Percentiles rank a stretch among this genome's conserved stretches.
phyloP scores from a whole-genome alignment of 148 eudicot genomes.

The Persicaria tinctoria region DNA sequence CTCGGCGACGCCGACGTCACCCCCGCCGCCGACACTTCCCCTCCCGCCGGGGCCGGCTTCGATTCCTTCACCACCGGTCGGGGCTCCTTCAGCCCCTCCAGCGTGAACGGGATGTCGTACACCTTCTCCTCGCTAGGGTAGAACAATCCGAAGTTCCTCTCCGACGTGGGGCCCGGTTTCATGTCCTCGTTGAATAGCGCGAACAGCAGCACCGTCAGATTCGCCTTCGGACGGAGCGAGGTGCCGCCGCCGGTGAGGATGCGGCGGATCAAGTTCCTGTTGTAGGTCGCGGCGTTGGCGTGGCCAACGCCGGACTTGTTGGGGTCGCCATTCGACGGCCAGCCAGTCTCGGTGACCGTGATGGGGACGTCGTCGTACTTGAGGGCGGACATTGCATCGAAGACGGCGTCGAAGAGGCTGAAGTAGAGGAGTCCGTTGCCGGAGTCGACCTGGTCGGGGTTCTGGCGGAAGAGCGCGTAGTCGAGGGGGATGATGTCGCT shows the following conservation, averaged over 20 bases:
- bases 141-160: constrained; percentile 81
- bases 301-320: constrained; percentile 62
- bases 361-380: constrained; percentile 56
- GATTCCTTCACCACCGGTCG: constrained; percentile 15
- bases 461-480: constrained; percentile 66
- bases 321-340: constrained; percentile 86
- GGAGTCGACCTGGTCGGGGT: constrained; percentile 67
- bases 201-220: constrained; percentile 64
- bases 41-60: constrained; percentile 17
- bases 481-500: constrained; percentile 18
- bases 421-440: constrained; percentile 56
- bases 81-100: constrained; percentile 34
- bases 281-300: constrained; percentile 71
- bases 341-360: constrained; percentile 77
- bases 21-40: constrained; percentile 13
- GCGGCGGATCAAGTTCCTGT: constrained; percentile 53
- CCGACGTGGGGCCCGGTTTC: constrained; percentile 68
- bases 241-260: constrained; percentile 82
- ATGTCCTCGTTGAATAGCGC: constrained; percentile 83
- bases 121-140: constrained; percentile 68
- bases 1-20: constrained; percentile 13
- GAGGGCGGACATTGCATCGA: constrained; percentile 69
- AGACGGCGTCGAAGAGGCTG: constrained; percentile 75
- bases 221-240: constrained; percentile 59
- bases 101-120: constrained; percentile 53